Evolutionary conservation across 192 early-diverging fungal genomes (phyloP).

Genomic region (Backusella australiensis): DNA sequence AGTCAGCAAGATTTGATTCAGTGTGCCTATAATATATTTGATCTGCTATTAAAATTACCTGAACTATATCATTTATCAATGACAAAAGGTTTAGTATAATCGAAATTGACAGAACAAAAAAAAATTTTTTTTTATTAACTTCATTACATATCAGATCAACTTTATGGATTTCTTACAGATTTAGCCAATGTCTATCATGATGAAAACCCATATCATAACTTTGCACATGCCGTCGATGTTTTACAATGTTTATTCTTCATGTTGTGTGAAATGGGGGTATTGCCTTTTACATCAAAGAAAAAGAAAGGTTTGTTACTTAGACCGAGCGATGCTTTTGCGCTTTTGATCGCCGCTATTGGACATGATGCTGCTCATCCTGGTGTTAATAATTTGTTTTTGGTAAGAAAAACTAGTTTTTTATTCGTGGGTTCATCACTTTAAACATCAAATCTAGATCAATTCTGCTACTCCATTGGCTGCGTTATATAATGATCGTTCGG

Average conservation of each 20-base stretch:
- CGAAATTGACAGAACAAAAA: not conserved
- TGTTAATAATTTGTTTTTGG: slow-evolving; percentile 91
- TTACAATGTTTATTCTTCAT: slow-evolving; percentile 85
- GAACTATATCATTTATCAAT: slow-evolving; percentile 56
- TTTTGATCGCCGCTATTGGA: slow-evolving; percentile 71
- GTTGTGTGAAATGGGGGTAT: slow-evolving; percentile 60
- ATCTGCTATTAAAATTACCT: slow-evolving; percentile 57
- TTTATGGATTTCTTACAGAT: slow-evolving; percentile 51
- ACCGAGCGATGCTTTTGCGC: slow-evolving; percentile 62
- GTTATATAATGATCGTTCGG: slow-evolving; percentile 92
- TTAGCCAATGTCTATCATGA: slow-evolving; percentile 55
- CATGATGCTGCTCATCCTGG: slow-evolving; percentile 91
- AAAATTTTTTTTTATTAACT: slow-evolving; percentile 3
- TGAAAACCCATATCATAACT: slow-evolving; percentile 91
- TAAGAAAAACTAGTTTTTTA: slow-evolving; percentile 3
- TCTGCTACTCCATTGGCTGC: slow-evolving; percentile 78
- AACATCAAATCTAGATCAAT: slow-evolving; percentile 45
- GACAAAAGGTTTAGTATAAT: slow-evolving; percentile 40
- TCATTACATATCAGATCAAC: slow-evolving; percentile 33
- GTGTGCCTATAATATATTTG: slow-evolving; percentile 66
- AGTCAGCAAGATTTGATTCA: slow-evolving; percentile 63
- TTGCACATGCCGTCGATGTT: slow-evolving; percentile 92
- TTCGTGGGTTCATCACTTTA: not conserved
- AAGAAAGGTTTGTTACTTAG: slow-evolving; percentile 38
- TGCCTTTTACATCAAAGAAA: slow-evolving; percentile 33